A percentile compares a stretch with the other conserved stretches of the same genome.
Evolutionary conservation across 331 rosid genomes (phyloP).

Genomic region (Saraca asoca): DNA sequence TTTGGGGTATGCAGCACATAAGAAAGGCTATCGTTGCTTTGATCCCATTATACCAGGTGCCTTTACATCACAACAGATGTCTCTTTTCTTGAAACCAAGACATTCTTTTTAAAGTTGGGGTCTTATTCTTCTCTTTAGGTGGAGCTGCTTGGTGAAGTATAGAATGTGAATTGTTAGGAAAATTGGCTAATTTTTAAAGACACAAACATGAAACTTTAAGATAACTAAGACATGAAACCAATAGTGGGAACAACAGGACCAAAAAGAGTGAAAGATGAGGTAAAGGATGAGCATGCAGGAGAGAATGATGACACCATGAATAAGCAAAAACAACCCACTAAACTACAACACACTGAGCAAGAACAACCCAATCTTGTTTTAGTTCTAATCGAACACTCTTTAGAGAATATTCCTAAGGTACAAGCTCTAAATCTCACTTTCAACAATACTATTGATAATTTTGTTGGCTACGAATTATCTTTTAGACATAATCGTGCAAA

Average conservation of each 20-base stretch:
- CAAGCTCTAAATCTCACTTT: background rate
- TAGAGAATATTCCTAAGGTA: constrained; percentile 14
- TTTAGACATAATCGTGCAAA: too few species aligned
- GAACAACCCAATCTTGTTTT: background rate
- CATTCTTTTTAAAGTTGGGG: background rate
- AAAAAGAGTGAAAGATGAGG: background rate
- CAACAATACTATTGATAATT: background rate
- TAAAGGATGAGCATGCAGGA: too few species aligned
- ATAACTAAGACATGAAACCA: background rate
- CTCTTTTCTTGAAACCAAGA: background rate
- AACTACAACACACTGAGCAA: too few species aligned
- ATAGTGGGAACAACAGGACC: too few species aligned
- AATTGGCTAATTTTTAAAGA: background rate
- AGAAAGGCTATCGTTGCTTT: background rate
- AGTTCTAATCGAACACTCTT: background rate
- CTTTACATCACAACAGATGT: background rate
- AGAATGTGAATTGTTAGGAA: background rate
- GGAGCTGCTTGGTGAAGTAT: background rate
- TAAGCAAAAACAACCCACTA: background rate
- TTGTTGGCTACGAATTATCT: background rate
- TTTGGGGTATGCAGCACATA: background rate
- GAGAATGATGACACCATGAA: too few species aligned
- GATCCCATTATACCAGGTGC: background rate
- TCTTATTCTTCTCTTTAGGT: background rate
- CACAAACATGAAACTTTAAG: background rate